Base-by-base conservation (phyloP, 2,329 filamentous ascomycete species). In the Davidsoniella neocaledoniae region DNA sequence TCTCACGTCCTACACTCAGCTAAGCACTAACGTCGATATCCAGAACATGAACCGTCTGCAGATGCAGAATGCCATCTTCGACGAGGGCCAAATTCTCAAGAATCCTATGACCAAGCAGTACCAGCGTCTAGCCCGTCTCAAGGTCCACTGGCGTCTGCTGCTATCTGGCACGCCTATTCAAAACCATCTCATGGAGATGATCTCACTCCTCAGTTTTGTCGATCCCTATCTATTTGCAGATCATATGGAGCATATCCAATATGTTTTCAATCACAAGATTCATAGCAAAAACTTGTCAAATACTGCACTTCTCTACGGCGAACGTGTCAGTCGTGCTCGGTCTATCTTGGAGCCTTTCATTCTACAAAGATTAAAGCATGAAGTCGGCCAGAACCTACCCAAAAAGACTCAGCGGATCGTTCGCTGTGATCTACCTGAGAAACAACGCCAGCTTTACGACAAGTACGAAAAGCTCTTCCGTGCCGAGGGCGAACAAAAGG, bases 341-440 rank as follows among this genome's bases (percentile, higher is more conserved):
- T 86, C 83, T 0, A 98, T 98, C 70, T 77, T 98, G 59, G 86
- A 88, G 21, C 91, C 91, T 0, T 98, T 98, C 61, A 91, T 98
- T 49, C 69, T 98, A 2, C 86, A 94, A 55, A 77, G 91, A 6
- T 90, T 91, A 66, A 98, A 98, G 67, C 78, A 85, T 45, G 87
- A 96, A 59, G 88, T 95, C 7, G 72, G 96, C n/a, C 69, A 69
- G 43, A 83, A 91, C 59, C 73, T 98, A 55, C 88, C 91, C 0
- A 70, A 72, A 47, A 96, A 96, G 68, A 78, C 75, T 9, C 78
- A 79, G 53, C 77, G 78, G 3, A 80, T 95, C 1, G 79, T 88
- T 54, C 82, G 83, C 59, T 95, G 90, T 62, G 77, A 83, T 4
- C 77, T 96, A 68, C 83, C 82, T 26, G 67, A 73, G 2, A 68